These are phyloP conservation scores for Rubroboletus satanas DNA, from an alignment of 768 basidiomycete species.

Conservation along the genomic window DNA sequence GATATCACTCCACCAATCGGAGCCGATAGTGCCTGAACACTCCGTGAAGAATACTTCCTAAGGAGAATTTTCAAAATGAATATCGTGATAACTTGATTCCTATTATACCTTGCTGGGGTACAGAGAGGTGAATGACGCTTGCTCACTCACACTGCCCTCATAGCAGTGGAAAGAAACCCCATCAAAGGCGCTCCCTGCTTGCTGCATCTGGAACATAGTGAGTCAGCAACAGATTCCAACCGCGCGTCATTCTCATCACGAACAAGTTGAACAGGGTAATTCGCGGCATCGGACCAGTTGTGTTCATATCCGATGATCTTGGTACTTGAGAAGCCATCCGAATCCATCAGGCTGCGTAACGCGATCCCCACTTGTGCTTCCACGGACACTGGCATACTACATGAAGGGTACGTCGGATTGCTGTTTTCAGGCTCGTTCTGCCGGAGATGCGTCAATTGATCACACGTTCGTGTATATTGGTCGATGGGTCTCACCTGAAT, in stretches of 20 bases:
- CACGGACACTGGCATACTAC: slow-evolving; percentile 47
- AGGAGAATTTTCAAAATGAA: not conserved
- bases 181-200: slow-evolving; percentile 50
- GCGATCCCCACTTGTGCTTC: slow-evolving; percentile 57
- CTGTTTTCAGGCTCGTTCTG: slow-evolving; percentile 55
- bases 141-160: slow-evolving; percentile 47
- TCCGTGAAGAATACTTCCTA: slow-evolving; percentile 50
- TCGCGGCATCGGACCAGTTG: slow-evolving; percentile 66
- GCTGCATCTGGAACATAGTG: slow-evolving; percentile 44
- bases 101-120: slow-evolving; percentile 48
- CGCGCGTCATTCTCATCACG: slow-evolving; percentile 6
- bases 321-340: slow-evolving; percentile 53
- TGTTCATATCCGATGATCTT: slow-evolving; percentile 71
- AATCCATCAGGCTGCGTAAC: slow-evolving; percentile 57
- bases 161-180: slow-evolving; percentile 78
- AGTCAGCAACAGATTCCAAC: not conserved
- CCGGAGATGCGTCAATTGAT: not conserved
- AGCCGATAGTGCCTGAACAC: slow-evolving; percentile 61
- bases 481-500: slow-evolving; percentile 39
- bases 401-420: slow-evolving; percentile 67
- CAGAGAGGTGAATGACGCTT: slow-evolving; percentile 51
- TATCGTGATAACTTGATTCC: not conserved
- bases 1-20: slow-evolving; percentile 78
- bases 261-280: slow-evolving; percentile 58
- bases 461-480: not conserved